phyloP scores from a whole-genome alignment of 2,329 filamentous ascomycete species.

The Penicillium hesseltinei region DNA sequence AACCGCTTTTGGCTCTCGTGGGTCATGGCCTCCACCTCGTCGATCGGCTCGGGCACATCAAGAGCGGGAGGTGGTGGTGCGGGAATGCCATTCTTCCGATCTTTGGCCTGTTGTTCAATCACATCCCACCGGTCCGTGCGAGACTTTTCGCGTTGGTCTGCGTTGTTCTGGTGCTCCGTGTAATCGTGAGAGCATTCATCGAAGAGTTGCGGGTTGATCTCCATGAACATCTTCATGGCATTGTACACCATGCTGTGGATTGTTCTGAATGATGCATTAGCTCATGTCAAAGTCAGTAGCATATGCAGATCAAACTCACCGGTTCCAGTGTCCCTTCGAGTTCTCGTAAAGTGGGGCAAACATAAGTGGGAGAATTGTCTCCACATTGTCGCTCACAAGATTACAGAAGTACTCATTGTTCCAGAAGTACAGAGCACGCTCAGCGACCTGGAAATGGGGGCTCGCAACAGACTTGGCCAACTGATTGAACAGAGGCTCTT shows the following conservation, averaged over 20 bases:
- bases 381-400: constrained; percentile 96
- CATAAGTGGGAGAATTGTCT: constrained; percentile 98
- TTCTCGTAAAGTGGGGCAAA: constrained; percentile 98
- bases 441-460: constrained; percentile 97
- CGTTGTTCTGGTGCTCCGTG: constrained; percentile 91
- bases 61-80: constrained; percentile 40
- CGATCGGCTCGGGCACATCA: constrained; percentile 49
- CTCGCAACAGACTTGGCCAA: constrained; percentile 97
- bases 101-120: constrained; percentile 75
- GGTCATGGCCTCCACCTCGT: constrained; percentile 75
- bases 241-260: constrained; percentile 99
- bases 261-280: constrained; percentile 61
- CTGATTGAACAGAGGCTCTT: constrained; percentile 96
- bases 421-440: constrained; percentile 98
- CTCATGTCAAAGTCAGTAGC: too few relatives aligned
- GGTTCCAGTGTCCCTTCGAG: constrained; percentile 98
- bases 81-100: constrained; percentile 55
- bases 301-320: constrained; percentile 55
- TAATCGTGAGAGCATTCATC: constrained; percentile 99
- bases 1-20: constrained; percentile 84
- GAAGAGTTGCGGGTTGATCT: constrained; percentile 97
- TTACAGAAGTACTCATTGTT: constrained; percentile 99
- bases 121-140: constrained; percentile 88
- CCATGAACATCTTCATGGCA: constrained; percentile 99
- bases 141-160: constrained; percentile 75